Base-by-base conservation (phyloP, 176 grass and related monocot species). In the Otatea glauca region DNA sequence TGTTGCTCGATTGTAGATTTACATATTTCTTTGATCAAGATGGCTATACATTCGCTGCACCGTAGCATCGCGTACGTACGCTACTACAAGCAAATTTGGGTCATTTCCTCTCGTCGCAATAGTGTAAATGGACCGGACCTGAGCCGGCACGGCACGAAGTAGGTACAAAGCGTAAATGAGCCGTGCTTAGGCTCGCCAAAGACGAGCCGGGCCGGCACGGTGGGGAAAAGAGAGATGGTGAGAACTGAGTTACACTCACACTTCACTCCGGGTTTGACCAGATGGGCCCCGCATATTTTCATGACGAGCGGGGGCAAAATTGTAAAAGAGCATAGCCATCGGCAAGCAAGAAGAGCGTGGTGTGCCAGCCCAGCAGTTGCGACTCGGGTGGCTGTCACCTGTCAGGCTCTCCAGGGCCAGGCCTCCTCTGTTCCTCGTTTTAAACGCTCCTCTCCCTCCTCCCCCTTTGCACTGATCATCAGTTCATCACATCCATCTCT, bases 371-470 rank as follows among this genome's bases (percentile, higher is more conserved):
- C 47, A 74, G 23, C 80, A 68, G 79, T 66, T 48, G 70, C 45
- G 53, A 67, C 42, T 29, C 24, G 11, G 44, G 27, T 39, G 9
- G 37, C 39, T 53, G 78, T 18, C 72, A 15, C 29, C 29, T 29
- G 29, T 29, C 29, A 4, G 20, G 5, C 55, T 27, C 50, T 60
- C 49, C 65, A 62, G 45, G 29, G 44, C 49, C 65, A 62, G 45
- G 29, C 23, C 84, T 44, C 20, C 63, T 7, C 60, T 45, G 2
- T 5, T 71, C 75, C 81, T 89, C 89, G 64, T 82, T 91, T 91
- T 81, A 81, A 76, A 79, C 89, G 49, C 76, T 38, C 42, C 58
- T 58, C 78, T 69, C 50, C 39, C 14, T n/a, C 45, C 34, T n/a
- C 45, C 34, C 34, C 42, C 65, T 63, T 50, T 14, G 42, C 9